Base-by-base conservation (phyloP, 192 early-diverging fungal genomes). In the Backusella circina region DNA sequence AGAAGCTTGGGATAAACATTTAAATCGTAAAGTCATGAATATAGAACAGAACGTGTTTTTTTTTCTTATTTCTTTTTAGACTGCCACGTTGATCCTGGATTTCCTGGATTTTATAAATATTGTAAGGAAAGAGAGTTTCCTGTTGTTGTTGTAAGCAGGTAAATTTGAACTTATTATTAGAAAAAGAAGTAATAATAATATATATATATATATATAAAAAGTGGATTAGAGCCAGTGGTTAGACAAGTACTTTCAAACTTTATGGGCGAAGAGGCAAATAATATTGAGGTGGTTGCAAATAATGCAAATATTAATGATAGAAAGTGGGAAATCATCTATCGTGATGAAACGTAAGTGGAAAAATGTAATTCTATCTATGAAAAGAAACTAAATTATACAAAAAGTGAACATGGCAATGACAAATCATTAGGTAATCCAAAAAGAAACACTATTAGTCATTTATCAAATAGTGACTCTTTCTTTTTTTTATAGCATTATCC, bases 201-300 rank as follows among this genome's bases (percentile, higher is more conserved):
- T 0, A 21, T 44, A 12, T 44, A 15, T 39, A 8, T 54, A 13
- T 35, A 7, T 41, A 28, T 78, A 66, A 61, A 82, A 50, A 61
- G 87, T 71, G 92, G 92, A 13, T 80, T 92, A 21, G 73, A 84
- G 5, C 81, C 84, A 13, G 73, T 92, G 3, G 79, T 91, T 18
- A 70, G 82, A 30, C 68, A 77, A 7, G 89, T 90, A 67, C 76
- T 93, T 80, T 76, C 65, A 4, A 79, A 78, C 70, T 87, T 84
- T 50, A 66, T 88, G 9, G 87, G 84, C 12, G 80, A 87, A 16
- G 77, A 79, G 68, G 84, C 86, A 3, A 78, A 79, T 30, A 80
- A 83, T 26, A 64, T 92, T 37, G 76, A 88, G 37, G 84, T 95
- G 32, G 70, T 90, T 8, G 88, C 92, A 23, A 94, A 93, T 75